Base-by-base conservation (phyloP, 768 basidiomycete species). In the Lepiota venenata region DNA sequence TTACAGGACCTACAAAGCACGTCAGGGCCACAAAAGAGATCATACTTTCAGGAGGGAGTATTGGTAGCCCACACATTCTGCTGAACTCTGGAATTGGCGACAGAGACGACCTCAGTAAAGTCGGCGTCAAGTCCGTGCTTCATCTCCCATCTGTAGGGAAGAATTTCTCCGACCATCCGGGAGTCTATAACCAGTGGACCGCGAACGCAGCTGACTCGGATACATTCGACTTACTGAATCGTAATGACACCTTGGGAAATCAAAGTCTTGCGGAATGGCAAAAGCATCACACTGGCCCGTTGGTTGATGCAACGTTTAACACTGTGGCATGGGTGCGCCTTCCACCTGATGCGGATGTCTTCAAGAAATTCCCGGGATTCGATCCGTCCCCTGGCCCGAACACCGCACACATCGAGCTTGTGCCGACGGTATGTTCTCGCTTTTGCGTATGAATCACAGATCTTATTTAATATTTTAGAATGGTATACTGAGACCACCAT, bases 371-470 rank as follows among this genome's bases (percentile, higher is more conserved):
- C 21, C 52, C 59, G 2, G 4, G 50, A 32, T 37, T 40, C 12
- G 74, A 76, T 56, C 74, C 75, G 35, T 56, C 72, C 1, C 57
- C 71, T 27, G 75, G 76, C 0, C 66, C 68, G 10, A 61, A 60
- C 14, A 51, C 71, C 0, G 57, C 73, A 5, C 73, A 77, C 54
- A 63, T 61, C 36, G 74, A 77, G 50, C 48, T 72, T 2, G 50
- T 69, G 1, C 62, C 73, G 29, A 54, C 49, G 32, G 74, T 76
- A 56, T 52, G 35, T 38, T 45, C 36, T 50, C 12, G 10, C 37
- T 15, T 45, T 22, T 22, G 12, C 7, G 14, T 21, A 29, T 29
- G 27, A 29, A 29, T 29, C 27, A 29, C 27, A 29, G 27, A 32
- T 4, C 15, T 18, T 16, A 21, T 10, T 32, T 9, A 2, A 45